Conservation (phyloP, 1,284 basidiomycete genomes). For the Lentinus polychrous region DNA sequence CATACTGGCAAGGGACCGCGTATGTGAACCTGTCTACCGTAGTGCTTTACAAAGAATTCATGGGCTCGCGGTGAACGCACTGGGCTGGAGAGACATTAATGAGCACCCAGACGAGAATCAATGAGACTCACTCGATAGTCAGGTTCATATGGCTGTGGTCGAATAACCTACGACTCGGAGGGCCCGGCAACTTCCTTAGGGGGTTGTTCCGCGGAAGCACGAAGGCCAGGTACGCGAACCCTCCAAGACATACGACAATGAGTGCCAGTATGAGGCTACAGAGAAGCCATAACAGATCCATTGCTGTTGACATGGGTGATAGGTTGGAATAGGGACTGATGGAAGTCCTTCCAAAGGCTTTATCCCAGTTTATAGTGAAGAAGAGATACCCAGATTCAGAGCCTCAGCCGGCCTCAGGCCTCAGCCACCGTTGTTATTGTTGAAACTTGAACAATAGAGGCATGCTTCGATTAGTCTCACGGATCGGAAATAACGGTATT, state of each 20-base stretch:
- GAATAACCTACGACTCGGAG: conserved; percentile 41
- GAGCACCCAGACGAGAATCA: background rate
- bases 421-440: too few species aligned
- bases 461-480: too few species aligned
- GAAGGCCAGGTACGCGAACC: conserved; percentile 25
- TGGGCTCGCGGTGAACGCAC: conserved; percentile 46
- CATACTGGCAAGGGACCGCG: conserved; percentile 60
- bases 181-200: conserved; percentile 50
- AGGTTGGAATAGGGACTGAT: too few species aligned
- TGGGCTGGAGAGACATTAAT: conserved; percentile 35
- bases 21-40: conserved; percentile 43
- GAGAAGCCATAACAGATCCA: background rate
- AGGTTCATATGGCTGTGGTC: conserved; percentile 41
- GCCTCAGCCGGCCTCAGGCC: too few species aligned
- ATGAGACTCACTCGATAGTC: conserved; percentile 47
- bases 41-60: conserved; percentile 40
- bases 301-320: too few species aligned
- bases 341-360: too few species aligned
- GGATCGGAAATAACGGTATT: too few species aligned
- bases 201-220: conserved; percentile 42
- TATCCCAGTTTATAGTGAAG: too few species aligned
- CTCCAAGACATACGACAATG: conserved; percentile 10
- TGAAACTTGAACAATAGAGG: too few species aligned
- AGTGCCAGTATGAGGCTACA: conserved; percentile 13
- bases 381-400: too few species aligned